Evolutionary conservation across 495 filamentous ascomycete species (phyloP), one percentile per base, ranked within the genome.

Genomic region (Aspergillus funiculosus): DNA sequence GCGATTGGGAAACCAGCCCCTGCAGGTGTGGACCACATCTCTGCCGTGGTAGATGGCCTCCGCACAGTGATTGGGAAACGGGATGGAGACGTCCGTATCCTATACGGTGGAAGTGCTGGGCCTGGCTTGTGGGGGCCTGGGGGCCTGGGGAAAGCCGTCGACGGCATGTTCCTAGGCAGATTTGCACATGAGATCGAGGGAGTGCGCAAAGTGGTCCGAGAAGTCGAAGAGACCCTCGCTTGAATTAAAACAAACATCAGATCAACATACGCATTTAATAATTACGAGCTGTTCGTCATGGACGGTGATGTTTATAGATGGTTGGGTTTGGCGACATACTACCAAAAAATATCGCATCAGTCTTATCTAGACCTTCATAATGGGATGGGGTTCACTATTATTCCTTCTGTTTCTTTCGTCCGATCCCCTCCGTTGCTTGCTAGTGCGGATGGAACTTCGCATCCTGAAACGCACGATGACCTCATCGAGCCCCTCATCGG

Each of bases 31-130:
- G 79, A 83, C 45, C 81, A 92, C 63, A 86, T 94, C 3, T 70
- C 76, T 3, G 74, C 68, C 25, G 86, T 90, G n/a, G 78, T 84
- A 35, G 68, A 72, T 51, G 73, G 73, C 5, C 67, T 94, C 30
- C 70, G 80, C 27, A 50, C 57, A 2, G 60, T 70, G 1, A 55
- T 74, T 41, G 66, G 64, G 9, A 53, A 55, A 2, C 59, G 77
- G 7, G 52, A 60, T 14, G 79, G 79, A 2, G 58, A 63, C 6
- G 78, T 77, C 40, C 74, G 86, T 32, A 79, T 89, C 37, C 52
- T 94, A 10, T 91, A 90, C 62, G 87, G 87, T 1, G 87, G 87
- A 5, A 86, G 82, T 61, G 87, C 87, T 2, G 83, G 85, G 9
- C 83, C 84, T 5, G 87, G 87, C 0, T 72, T 86, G 35, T 91